phyloP scores from a whole-genome alignment of 1,139 yeast genomes.

The Suhomyces yuchorum region DNA sequence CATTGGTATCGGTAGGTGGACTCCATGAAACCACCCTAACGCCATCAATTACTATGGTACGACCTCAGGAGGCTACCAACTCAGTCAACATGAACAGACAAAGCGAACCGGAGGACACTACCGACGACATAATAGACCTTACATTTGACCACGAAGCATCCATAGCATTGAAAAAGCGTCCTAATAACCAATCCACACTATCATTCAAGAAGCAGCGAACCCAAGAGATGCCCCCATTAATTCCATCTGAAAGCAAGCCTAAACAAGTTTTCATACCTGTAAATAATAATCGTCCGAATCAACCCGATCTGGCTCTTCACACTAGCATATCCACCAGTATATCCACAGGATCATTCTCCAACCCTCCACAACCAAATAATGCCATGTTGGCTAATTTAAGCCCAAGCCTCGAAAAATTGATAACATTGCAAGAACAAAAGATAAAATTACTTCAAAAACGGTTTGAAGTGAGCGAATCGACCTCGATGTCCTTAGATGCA shows the following conservation, averaged over 20 bases:
- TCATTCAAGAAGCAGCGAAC: neutral
- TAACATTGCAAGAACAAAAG: constrained; percentile 17
- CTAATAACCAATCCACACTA: constrained; percentile 1
- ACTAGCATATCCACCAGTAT: neutral
- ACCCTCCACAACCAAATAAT: neutral
- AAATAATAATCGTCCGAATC: neutral
- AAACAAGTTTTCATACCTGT: neutral
- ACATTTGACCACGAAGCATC: constrained; percentile 8
- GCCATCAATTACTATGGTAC: neutral
- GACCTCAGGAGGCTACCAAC: neutral
- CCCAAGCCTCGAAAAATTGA: constrained; percentile 9
- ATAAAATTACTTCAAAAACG: constrained; percentile 17
- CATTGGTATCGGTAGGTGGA: neutral
- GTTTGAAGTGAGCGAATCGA: constrained; percentile 20
- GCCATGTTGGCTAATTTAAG: neutral
- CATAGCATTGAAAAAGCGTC: neutral
- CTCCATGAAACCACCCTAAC: neutral
- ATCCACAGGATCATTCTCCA: neutral
- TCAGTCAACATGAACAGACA: neutral
- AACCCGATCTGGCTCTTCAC: neutral
- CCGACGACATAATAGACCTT: constrained; percentile 10
- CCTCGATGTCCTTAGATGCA: constrained; percentile 25
- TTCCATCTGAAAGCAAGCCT: neutral
- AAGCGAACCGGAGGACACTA: constrained; percentile 6
- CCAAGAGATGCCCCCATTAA: neutral